Conservation (phyloP, 1,139 yeast genomes). For the Komagataea norvegica region DNA sequence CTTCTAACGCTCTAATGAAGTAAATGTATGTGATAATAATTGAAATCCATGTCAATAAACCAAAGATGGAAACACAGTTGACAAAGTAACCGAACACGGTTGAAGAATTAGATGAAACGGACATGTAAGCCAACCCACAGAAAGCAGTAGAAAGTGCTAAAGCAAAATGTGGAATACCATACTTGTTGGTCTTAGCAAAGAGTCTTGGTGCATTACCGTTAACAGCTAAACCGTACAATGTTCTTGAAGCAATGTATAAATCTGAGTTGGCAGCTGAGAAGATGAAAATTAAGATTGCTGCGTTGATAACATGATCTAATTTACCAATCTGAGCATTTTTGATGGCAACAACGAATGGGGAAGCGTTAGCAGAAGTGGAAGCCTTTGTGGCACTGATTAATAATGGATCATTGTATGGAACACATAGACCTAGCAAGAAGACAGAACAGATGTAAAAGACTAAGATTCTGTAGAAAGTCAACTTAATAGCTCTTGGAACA, state of each 20-base stretch:
- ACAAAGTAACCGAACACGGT: conserved; percentile 63
- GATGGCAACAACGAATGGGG: conserved; percentile 67
- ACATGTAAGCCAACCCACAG: conserved; percentile 59
- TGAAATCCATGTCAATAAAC: conserved; percentile 65
- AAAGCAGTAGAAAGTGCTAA: conserved; percentile 41
- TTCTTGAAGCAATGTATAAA: conserved; percentile 66
- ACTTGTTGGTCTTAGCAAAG: conserved; percentile 54
- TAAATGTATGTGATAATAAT: conserved; percentile 57
- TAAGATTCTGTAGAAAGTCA: conserved; percentile 72
- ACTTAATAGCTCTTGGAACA: conserved; percentile 71
- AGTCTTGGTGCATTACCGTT: conserved; percentile 61
- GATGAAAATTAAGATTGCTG: conserved; percentile 61
- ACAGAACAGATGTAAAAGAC: conserved; percentile 65
- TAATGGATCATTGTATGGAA: conserved; percentile 60
- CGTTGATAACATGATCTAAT: conserved; percentile 64
- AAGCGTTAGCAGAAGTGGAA: conserved; percentile 61
- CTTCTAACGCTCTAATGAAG: conserved; percentile 61
- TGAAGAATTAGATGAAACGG: conserved; percentile 48
- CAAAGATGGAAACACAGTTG: conserved; percentile 67
- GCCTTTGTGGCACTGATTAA: conserved; percentile 38
- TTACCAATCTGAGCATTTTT: conserved; percentile 57
- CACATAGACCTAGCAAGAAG: conserved; percentile 69
- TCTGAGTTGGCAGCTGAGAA: conserved; percentile 73
- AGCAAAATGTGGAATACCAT: conserved; percentile 61
- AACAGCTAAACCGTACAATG: conserved; percentile 56